Evolutionary conservation across 352 stramenopile species (phyloP), one percentile per base, ranked within the genome.

Genomic region (Thraustotheca clavata): DNA sequence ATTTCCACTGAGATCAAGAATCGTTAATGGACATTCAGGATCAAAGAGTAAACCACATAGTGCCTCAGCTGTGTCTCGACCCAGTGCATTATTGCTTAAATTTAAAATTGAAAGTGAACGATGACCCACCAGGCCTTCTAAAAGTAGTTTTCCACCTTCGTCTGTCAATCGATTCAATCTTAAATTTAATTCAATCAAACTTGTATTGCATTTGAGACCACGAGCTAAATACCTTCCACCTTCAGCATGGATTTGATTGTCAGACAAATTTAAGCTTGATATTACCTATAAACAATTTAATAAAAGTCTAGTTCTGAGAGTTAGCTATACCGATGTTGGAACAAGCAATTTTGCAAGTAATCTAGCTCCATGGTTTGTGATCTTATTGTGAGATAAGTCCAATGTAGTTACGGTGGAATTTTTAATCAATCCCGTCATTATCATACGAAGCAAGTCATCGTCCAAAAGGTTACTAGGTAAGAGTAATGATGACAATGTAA

Each of bases 311-410:
- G n/a, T 14, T 31, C 20, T 9, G 8, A 48, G 12, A 18, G 29
- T 9, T 29, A 22, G 3, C 16, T 41, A 41, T 50, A 62, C 57
- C 29, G 62, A 69, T 11, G 50, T 62, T 9, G 84, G 80, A 0
- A 86, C 91, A 4, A 97, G 83, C 5, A 97, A 74, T 62, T 97
- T 97, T 20, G 86, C 80, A 14, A 98, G 63, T 52, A 98, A 66
- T 26, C 90, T 74, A 20, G 88, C 88, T 40, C 89, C 91, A 48
- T 97, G 87, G 77, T 97, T 96, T 0, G 88, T 96, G 65, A 97
- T 91, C 69, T 96, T 96, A 70, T 98, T 98, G 75, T 98, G 92
- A n/a, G 86, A 94, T 1, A 98, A 63, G 74, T 98, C 91, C 9
- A 97, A 76, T 33, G 91, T 86, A 7, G 91, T 97, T 59, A 98